A percentile compares a stretch with the other conserved stretches of the same genome.
phyloP scores from a whole-genome alignment of 1,284 basidiomycete species.

The Papiliotrema nemorosa region DNA sequence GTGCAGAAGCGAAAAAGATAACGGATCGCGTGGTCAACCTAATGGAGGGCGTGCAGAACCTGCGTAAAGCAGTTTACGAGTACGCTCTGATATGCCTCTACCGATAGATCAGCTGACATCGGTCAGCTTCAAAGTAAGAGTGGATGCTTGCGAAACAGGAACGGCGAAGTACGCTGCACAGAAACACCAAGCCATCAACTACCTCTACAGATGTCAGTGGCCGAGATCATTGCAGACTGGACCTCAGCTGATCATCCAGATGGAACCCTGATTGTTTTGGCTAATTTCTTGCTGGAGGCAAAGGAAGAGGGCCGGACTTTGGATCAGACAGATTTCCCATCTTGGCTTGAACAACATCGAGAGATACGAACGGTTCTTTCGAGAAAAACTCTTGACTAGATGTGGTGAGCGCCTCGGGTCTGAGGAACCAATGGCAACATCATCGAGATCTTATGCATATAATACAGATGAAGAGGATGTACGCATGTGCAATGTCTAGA shows the following conservation, averaged over 20 bases:
- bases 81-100: constrained; percentile 36
- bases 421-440: neutral
- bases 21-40: constrained; percentile 84
- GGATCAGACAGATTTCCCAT: constrained; percentile 59
- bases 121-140: constrained; percentile 81
- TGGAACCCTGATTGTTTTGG: constrained; percentile 87
- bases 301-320: constrained; percentile 51
- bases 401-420: no score
- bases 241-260: constrained; percentile 56
- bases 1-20: constrained; percentile 83
- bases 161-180: constrained; percentile 71
- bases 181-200: constrained; percentile 73
- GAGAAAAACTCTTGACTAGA: constrained; percentile 67
- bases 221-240: neutral
- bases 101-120: neutral
- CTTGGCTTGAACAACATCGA: constrained; percentile 74
- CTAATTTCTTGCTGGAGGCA: constrained; percentile 89
- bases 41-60: constrained; percentile 88
- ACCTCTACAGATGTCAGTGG: constrained; percentile 58
- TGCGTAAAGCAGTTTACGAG: constrained; percentile 90
- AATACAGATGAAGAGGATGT: neutral
- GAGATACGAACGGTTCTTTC: constrained; percentile 78
- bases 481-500: neutral
- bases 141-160: constrained; percentile 74
- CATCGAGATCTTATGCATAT: neutral